Percentiles rank a stretch among this genome's conserved stretches.
These are phyloP conservation scores for Solanum pennellii DNA, from an alignment of 257 asterid species.

Conservation along the genomic window DNA sequence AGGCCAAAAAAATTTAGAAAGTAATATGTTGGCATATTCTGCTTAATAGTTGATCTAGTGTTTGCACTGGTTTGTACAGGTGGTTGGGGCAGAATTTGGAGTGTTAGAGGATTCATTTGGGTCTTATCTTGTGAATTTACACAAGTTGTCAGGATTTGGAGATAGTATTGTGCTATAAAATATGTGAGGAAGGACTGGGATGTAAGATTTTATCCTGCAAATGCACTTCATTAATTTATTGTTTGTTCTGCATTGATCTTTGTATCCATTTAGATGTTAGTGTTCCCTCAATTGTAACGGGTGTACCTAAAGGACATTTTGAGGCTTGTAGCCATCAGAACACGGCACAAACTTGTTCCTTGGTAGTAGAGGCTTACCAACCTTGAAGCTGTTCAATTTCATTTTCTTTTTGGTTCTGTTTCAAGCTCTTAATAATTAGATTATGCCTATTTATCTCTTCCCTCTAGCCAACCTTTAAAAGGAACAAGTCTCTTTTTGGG, in stretches of 20 bases:
- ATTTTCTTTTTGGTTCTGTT: background rate
- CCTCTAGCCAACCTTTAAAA: background rate
- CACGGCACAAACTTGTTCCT: background rate
- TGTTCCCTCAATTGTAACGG: background rate
- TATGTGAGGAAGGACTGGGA: no score
- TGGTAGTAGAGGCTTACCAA: background rate
- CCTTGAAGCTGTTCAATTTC: background rate
- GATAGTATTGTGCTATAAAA: no score
- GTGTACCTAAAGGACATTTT: background rate
- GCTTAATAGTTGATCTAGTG: background rate
- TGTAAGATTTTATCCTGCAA: no score
- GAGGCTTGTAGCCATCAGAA: background rate
- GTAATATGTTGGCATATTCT: background rate
- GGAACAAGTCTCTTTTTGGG: background rate
- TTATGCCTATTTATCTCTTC: background rate
- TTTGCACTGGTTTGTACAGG: background rate
- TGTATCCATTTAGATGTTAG: background rate
- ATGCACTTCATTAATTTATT: no score
- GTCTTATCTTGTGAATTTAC: no score
- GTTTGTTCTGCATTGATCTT: no score
- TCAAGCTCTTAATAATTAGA: background rate
- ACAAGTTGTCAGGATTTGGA: no score
- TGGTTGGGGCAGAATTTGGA: background rate
- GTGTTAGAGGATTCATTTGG: background rate
- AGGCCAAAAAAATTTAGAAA: background rate